Conservation (phyloP, 73 alveolate genomes). For the Durusdinium trenchii region DNA sequence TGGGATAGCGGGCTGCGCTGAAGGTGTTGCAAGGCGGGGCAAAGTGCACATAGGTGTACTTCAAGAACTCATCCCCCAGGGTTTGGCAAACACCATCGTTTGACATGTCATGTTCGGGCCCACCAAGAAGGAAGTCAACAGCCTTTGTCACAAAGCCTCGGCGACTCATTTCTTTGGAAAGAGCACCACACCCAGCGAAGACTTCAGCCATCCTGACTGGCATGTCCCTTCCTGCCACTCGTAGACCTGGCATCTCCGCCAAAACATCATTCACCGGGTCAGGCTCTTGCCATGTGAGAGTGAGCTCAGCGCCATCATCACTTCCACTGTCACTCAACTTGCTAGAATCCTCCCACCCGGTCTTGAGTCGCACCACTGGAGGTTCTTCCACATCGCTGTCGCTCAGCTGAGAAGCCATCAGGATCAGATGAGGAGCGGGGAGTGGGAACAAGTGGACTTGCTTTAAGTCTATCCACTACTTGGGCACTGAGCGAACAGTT, state of each 20-base stretch:
- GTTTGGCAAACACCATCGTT: not conserved
- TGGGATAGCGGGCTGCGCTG: not conserved
- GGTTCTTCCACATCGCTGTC: not conserved
- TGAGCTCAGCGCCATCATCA: too few species aligned
- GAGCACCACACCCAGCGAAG: not conserved
- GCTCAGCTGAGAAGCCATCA: not conserved
- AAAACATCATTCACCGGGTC: not conserved
- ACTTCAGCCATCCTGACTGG: not conserved
- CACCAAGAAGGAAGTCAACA: not conserved
- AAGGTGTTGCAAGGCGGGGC: constrained; percentile 15
- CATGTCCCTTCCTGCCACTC: not conserved
- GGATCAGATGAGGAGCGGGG: not conserved
- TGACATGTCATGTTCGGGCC: not conserved
- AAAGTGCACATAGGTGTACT: not conserved
- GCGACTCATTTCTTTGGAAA: not conserved
- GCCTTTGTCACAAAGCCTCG: not conserved
- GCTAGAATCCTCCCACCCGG: not conserved
- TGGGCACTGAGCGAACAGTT: too few species aligned
- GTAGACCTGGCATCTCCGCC: not conserved
- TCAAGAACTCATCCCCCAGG: not conserved
- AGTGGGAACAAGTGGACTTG: too few species aligned
- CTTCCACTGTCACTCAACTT: not conserved
- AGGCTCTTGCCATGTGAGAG: too few species aligned
- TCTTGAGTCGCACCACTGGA: not conserved
- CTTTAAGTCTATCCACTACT: too few species aligned